These are phyloP conservation scores for Cerrena zonata DNA, from an alignment of 1,284 basidiomycete species.

Conservation along the genomic window DNA sequence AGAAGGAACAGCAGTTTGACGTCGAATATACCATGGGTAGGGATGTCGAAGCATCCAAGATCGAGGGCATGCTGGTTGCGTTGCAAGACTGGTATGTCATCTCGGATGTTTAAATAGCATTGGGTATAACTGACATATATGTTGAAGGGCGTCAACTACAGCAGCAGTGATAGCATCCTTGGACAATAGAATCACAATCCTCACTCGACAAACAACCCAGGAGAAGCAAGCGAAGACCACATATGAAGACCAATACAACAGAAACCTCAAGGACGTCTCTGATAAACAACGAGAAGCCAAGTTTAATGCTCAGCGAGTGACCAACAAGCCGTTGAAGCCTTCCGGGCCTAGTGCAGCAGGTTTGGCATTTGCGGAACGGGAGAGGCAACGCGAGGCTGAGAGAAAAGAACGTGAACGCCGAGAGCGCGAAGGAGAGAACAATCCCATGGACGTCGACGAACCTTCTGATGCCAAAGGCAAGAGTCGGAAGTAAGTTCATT, in stretches of 20 bases:
- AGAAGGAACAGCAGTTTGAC: constrained; percentile 80
- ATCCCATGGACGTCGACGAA: constrained; percentile 50
- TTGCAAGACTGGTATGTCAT: constrained; percentile 66
- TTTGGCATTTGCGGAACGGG: constrained; percentile 14
- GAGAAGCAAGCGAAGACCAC: constrained; percentile 31
- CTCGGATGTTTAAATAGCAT: background rate
- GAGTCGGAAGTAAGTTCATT: constrained; percentile 50
- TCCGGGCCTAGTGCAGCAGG: constrained; percentile 24
- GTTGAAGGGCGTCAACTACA: constrained; percentile 68
- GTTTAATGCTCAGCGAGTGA: constrained; percentile 11
- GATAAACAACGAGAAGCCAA: constrained; percentile 44
- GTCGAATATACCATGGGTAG: constrained; percentile 88
- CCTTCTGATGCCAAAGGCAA: constrained; percentile 38
- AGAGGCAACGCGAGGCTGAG: constrained; percentile 25
- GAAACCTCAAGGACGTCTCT: constrained; percentile 46
- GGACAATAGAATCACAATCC: constrained; percentile 46
- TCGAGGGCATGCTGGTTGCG: constrained; percentile 55
- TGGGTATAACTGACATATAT: constrained; percentile 5
- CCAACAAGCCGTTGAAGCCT: background rate
- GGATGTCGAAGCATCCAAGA: constrained; percentile 68
- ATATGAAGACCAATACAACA: constrained; percentile 44
- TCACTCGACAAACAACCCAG: constrained; percentile 36
- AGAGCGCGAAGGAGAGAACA: no score
- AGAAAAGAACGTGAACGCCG: constrained; percentile 28
- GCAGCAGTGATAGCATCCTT: constrained; percentile 52